Evolutionary conservation across 1,139 yeast genomes (phyloP), one percentile per base, ranked within the genome.

Genomic region (Zygoascus hellenicus): DNA sequence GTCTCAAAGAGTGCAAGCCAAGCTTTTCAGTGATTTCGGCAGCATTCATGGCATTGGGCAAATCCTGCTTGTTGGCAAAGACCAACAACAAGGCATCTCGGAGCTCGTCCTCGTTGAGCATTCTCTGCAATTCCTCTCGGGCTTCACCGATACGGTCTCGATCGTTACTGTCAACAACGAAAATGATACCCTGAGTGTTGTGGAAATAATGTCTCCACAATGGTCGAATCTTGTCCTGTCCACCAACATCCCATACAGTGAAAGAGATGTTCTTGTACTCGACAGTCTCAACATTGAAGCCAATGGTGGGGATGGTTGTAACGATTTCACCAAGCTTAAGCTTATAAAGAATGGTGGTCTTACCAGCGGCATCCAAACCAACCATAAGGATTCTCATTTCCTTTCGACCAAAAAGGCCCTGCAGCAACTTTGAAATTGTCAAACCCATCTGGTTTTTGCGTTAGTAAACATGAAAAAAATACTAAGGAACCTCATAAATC

Each of bases 171-270:
- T 87, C 96, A 60, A 87, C 95, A 56, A 87, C 95, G 69, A 86
- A 87, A 68, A 87, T 87, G 66, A 87, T 85, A 74, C 95, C 95
- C 71, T 87, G 95, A 53, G 95, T 85, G 79, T 86, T 86, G 72
- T 86, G 94, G 83, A 80, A 85, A 74, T 86, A 87, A 72, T 87
- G 92, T 81, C 95, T 83, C 96, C 96, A 87, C 71, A 87, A 76
- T 51, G 95, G 95, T 76, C 95, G 84, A 67, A 87, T 86, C 76
- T 87, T 87, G 72, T 85, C 95, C 76, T 87, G 95, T 80, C 95
- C 95, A 83, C 95, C 95, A 64, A 87, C 95, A 79, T 87, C 95
- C 96, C 96, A 87, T 58, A 87, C 95, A 56, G 95, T 87, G 76
- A 87, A 87, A 42, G 94, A 83, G 68, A 87, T 86, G 81, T 87